A percentile compares a stretch with the other conserved stretches of the same genome.
These are phyloP conservation scores for Neurospora intermedia DNA, from an alignment of 495 filamentous ascomycete species.

Conservation along the genomic window DNA sequence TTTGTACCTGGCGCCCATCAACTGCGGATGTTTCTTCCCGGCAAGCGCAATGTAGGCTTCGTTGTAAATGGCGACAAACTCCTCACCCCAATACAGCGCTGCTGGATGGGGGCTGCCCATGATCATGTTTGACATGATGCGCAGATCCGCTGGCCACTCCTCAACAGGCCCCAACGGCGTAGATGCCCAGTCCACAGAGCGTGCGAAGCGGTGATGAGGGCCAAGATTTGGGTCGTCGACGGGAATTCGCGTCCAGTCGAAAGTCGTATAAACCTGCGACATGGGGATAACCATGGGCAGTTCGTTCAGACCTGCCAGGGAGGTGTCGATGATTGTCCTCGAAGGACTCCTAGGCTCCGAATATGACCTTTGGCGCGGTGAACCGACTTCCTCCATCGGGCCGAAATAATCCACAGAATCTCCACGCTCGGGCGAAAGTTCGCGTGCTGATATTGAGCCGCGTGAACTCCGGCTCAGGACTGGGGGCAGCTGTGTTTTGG, in stretches of 20 bases:
- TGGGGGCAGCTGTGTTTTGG: constrained; percentile 16
- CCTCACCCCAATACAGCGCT: constrained; percentile 61
- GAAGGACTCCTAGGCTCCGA: constrained; percentile 17
- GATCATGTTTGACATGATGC: constrained; percentile 54
- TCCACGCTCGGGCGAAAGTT: constrained; percentile 18
- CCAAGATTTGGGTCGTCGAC: constrained; percentile 43
- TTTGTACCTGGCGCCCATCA: constrained; percentile 57
- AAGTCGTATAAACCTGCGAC: constrained; percentile 27
- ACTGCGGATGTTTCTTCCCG: constrained; percentile 54
- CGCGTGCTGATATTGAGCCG: constrained; percentile 17
- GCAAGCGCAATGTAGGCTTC: constrained; percentile 59
- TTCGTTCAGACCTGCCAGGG: constrained; percentile 17
- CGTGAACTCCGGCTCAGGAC: constrained; percentile 13
- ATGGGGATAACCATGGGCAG: constrained; percentile 15
- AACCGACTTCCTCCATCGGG: constrained; percentile 8
- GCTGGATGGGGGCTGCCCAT: constrained; percentile 65
- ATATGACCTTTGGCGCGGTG: constrained; percentile 6
- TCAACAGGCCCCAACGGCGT: constrained; percentile 58
- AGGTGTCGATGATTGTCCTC: constrained; percentile 8
- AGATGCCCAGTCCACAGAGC: constrained; percentile 52
- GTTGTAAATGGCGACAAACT: constrained; percentile 60
- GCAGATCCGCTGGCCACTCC: constrained; percentile 48
- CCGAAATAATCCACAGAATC: constrained; percentile 30
- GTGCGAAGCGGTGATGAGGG: constrained; percentile 53
- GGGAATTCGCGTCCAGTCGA: constrained; percentile 63